Conservation (phyloP, 768 basidiomycete genomes). For the Suillus hirtellus region DNA sequence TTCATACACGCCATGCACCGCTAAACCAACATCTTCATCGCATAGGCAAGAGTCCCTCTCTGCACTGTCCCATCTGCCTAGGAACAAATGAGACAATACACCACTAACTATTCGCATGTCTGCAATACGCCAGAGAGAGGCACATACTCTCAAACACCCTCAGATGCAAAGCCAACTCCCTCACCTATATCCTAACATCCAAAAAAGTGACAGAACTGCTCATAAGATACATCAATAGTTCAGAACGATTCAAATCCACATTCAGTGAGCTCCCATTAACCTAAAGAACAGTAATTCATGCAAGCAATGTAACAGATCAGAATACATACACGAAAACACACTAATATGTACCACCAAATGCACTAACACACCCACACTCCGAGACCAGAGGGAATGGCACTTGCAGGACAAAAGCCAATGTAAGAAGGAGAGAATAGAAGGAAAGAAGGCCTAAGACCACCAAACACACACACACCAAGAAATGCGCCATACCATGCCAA, state of each 20-base stretch:
- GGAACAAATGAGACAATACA: conserved; percentile 25
- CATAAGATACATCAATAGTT: conserved; percentile 6
- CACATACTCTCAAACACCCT: background rate
- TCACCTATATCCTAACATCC: conserved; percentile 3
- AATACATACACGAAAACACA: too few relatives aligned
- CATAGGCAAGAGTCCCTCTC: conserved; percentile 24
- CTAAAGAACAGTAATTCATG: too few relatives aligned
- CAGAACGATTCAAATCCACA: background rate
- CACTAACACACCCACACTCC: too few relatives aligned
- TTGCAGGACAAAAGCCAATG: too few relatives aligned
- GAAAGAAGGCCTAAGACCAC: too few relatives aligned
- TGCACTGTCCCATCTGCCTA: conserved; percentile 29
- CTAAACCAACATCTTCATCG: conserved; percentile 33
- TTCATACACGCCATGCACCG: conserved; percentile 31
- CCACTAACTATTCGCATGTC: too few relatives aligned
- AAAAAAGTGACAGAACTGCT: background rate
- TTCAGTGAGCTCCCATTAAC: conserved; percentile 2
- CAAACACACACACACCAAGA: too few relatives aligned
- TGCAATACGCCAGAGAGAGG: conserved; percentile 13
- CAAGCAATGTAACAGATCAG: too few relatives aligned
- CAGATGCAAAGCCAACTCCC: background rate
- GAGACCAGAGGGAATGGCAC: too few relatives aligned
- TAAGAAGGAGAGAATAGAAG: too few relatives aligned
- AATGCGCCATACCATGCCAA: too few relatives aligned
- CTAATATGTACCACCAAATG: too few relatives aligned